Conservation (phyloP, 106 monocot species). For the Chionographis japonica region DNA sequence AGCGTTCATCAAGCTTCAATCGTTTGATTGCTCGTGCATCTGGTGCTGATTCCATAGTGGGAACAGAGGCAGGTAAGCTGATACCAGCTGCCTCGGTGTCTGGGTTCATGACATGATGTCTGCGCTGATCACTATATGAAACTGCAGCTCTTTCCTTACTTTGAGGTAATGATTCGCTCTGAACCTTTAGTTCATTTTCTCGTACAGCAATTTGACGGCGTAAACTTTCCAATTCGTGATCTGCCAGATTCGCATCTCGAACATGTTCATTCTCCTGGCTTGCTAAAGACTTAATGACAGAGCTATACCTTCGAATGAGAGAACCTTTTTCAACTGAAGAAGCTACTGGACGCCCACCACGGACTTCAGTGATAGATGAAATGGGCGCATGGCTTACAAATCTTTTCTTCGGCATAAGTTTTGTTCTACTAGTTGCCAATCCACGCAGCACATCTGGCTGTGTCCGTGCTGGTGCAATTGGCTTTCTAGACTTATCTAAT, state of each 20-base stretch:
- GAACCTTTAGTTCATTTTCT: slow-evolving; percentile 47
- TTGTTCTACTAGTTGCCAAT: slow-evolving; percentile 4
- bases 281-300: slow-evolving; percentile 8
- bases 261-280: slow-evolving; percentile 14
- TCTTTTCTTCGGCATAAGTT: slow-evolving; percentile 11
- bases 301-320: slow-evolving; percentile 10
- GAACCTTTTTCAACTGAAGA: slow-evolving; percentile 20
- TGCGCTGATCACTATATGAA: background rate
- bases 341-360: slow-evolving; percentile 5
- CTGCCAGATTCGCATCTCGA: slow-evolving; percentile 11
- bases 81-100: slow-evolving; percentile 13
- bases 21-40: slow-evolving; percentile 19
- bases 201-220: slow-evolving; percentile 45
- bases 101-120: slow-evolving; percentile 2
- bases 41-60: slow-evolving; percentile 6
- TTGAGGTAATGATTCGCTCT: slow-evolving; percentile 13
- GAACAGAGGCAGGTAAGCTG: slow-evolving; percentile 4
- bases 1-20: slow-evolving; percentile 22
- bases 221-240: slow-evolving; percentile 37
- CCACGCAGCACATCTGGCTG: background rate
- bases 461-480: background rate
- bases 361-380: slow-evolving; percentile 4
- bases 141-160: slow-evolving; percentile 10
- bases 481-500: slow-evolving; percentile 2
- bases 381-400: slow-evolving; percentile 8